Conservation (phyloP, 495 filamentous ascomycete genomes). For the Cryomyces minteri region DNA sequence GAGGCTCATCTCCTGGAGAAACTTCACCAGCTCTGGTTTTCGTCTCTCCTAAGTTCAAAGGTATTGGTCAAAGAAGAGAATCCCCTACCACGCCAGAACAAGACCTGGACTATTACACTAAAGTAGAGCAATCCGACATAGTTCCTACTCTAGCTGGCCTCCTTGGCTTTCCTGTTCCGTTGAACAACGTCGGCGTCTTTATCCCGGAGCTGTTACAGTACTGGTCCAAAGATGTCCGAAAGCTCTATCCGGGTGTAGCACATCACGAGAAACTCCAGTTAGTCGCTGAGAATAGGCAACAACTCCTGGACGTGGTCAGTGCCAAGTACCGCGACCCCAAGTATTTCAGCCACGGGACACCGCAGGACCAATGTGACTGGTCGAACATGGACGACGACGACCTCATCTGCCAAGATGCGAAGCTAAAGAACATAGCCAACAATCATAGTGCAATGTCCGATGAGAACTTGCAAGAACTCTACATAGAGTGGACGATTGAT, state of each 20-base stretch:
- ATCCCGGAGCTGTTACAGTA: constrained; percentile 61
- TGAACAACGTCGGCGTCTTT: constrained; percentile 81
- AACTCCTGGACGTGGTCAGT: not conserved
- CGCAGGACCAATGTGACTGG: constrained; percentile 87
- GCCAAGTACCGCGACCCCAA: too few relatives aligned
- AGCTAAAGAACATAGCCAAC: too few relatives aligned
- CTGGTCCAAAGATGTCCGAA: constrained; percentile 49
- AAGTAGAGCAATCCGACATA: constrained; percentile 82
- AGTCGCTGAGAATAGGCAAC: not conserved
- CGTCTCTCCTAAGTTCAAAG: constrained; percentile 66
- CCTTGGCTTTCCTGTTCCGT: constrained; percentile 74
- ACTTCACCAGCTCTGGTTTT: constrained; percentile 87
- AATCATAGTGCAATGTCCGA: too few relatives aligned
- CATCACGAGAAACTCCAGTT: not conserved
- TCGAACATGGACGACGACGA: too few relatives aligned
- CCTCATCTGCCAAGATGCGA: too few relatives aligned
- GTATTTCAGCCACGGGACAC: too few relatives aligned
- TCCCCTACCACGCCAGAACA: constrained; percentile 25
- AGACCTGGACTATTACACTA: constrained; percentile 63
- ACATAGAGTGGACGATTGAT: too few relatives aligned
- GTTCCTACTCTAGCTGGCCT: constrained; percentile 77
- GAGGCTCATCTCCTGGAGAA: constrained; percentile 79
- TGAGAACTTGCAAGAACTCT: too few relatives aligned
- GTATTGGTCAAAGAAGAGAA: constrained; percentile 25
- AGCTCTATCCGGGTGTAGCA: too few relatives aligned